Percentiles rank a stretch among this genome's conserved stretches.
phyloP scores from a whole-genome alignment of 2,329 filamentous ascomycete genomes.

The Pseudogymnoascus pannorum region DNA sequence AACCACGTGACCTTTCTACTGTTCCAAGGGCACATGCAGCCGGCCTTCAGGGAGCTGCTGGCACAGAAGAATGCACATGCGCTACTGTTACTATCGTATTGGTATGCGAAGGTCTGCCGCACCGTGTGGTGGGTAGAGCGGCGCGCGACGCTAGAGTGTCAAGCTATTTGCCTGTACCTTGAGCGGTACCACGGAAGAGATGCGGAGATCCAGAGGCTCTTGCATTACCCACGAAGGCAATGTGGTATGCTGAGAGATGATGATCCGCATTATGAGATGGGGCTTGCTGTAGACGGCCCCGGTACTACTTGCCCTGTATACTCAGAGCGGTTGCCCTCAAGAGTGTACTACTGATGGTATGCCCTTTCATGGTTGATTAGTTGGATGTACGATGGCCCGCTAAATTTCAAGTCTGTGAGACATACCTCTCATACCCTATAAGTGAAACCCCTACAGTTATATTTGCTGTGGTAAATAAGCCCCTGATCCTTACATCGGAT shows the following conservation, averaged over 20 bases:
- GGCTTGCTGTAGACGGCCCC: too few species aligned
- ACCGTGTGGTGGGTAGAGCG: constrained; percentile 42
- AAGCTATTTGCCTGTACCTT: constrained; percentile 41
- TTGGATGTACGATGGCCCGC: too few species aligned
- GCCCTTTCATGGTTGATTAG: too few species aligned
- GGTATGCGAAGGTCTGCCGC: constrained; percentile 43
- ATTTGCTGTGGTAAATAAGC: too few species aligned
- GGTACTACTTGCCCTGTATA: too few species aligned
- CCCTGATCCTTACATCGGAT: too few species aligned
- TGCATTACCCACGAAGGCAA: constrained; percentile 16
- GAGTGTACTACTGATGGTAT: too few species aligned
- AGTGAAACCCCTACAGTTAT: too few species aligned
- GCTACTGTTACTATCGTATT: constrained; percentile 48
- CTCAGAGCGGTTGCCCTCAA: too few species aligned
- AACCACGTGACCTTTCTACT: constrained; percentile 39
- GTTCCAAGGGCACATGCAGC: constrained; percentile 40
- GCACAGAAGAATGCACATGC: constrained; percentile 44
- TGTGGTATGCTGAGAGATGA: neutral
- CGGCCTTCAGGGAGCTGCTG: constrained; percentile 39
- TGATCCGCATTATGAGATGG: neutral
- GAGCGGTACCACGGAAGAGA: constrained; percentile 24
- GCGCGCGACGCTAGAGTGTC: constrained; percentile 41
- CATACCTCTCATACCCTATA: too few species aligned
- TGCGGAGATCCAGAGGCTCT: constrained; percentile 13
- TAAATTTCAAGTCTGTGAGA: too few species aligned